A percentile compares a stretch with the other conserved stretches of the same genome.
Conservation (phyloP, 768 basidiomycete species). For the Phylloporus sp. region DNA sequence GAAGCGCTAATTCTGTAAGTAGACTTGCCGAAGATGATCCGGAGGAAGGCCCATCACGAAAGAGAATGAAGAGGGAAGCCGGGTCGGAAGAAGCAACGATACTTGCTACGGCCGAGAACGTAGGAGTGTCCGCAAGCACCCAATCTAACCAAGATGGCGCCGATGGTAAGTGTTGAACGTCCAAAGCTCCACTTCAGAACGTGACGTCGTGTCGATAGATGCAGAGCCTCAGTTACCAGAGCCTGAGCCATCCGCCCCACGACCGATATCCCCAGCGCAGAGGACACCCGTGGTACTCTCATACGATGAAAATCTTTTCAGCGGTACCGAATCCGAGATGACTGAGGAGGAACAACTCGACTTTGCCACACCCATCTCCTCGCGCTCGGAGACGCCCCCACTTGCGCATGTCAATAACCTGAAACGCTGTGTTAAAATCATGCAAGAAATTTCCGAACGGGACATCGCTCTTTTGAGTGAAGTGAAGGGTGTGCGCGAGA, state of each 20-base stretch:
- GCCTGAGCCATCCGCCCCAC: constrained; percentile 1
- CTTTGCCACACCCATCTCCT: constrained; percentile 22
- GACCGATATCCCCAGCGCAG: neutral
- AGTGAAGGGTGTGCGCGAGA: constrained; percentile 7
- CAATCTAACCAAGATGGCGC: neutral
- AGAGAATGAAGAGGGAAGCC: constrained; percentile 7
- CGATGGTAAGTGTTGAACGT: neutral
- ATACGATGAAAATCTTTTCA: constrained; percentile 12
- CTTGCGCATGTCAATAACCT: constrained; percentile 16
- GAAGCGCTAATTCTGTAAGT: neutral
- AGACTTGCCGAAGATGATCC: constrained; percentile 8
- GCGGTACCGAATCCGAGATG: constrained; percentile 23
- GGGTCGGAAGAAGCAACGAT: neutral
- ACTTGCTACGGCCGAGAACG: neutral
- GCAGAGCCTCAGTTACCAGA: constrained; percentile 2
- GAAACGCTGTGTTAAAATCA: constrained; percentile 22
- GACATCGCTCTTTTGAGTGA: constrained; percentile 15
- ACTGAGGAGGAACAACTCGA: constrained; percentile 16
- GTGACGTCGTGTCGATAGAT: neutral
- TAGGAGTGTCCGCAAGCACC: neutral
- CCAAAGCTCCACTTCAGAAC: neutral
- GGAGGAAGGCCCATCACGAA: constrained; percentile 13
- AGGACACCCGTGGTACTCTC: neutral
- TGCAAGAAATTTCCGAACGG: constrained; percentile 19
- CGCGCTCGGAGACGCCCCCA: constrained; percentile 19